A percentile compares a stretch with the other conserved stretches of the same genome.
phyloP scores from a whole-genome alignment of 75 land plant genomes.

The Cunninghamia lanceolata region DNA sequence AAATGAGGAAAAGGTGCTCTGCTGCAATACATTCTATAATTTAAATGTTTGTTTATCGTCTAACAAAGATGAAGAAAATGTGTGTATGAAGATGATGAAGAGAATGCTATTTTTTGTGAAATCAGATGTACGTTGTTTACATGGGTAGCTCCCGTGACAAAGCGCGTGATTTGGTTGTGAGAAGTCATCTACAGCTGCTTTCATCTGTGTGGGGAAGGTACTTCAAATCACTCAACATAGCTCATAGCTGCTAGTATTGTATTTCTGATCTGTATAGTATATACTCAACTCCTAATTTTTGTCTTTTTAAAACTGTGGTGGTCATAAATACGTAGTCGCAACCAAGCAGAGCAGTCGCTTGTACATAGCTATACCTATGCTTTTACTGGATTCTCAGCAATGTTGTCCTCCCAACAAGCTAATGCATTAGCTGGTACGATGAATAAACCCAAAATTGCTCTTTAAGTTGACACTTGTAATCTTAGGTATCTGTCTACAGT shows the following conservation, averaged over 20 bases:
- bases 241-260: too few species aligned
- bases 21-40: too few species aligned
- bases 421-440: conserved; percentile 38
- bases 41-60: not conserved
- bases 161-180: conserved; percentile 19
- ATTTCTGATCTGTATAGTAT: too few species aligned
- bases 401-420: conserved; percentile 62
- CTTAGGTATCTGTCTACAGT: too few species aligned
- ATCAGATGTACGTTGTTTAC: conserved; percentile 64
- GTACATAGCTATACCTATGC: conserved; percentile 60
- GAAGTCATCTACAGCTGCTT: not conserved
- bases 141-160: conserved; percentile 50
- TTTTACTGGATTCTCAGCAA: conserved; percentile 77
- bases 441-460: not conserved
- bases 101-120: not conserved
- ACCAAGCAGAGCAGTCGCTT: conserved; percentile 38
- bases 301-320: too few species aligned
- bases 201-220: conserved; percentile 62
- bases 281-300: too few species aligned
- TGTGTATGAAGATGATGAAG: too few species aligned
- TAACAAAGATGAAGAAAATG: not conserved
- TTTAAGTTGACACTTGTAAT: not conserved
- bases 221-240: not conserved
- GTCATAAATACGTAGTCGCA: conserved; percentile 38
- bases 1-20: not conserved